Conservation (phyloP, 805 yeast species). For the Suhomyces prunicola region DNA sequence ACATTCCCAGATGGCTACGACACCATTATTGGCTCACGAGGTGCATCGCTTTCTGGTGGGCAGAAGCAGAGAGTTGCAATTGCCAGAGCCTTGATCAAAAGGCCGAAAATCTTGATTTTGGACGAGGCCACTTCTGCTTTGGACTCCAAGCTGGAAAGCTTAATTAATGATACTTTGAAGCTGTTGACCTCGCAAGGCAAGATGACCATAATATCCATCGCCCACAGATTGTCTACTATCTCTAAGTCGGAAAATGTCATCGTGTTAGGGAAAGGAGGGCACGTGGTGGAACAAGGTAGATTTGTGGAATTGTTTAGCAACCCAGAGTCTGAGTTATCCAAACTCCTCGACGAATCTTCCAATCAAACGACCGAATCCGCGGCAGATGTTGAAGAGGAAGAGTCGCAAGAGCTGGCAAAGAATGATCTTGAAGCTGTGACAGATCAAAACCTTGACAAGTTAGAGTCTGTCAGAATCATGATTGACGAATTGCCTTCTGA, state of each 20-base stretch:
- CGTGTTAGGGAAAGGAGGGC: constrained; percentile 41
- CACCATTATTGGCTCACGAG: constrained; percentile 54
- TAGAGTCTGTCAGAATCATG: constrained; percentile 25
- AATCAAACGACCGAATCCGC: constrained; percentile 7
- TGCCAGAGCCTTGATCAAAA: constrained; percentile 68
- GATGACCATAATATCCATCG: constrained; percentile 44
- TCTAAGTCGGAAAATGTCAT: constrained; percentile 43
- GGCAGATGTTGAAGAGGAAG: constrained; percentile 5
- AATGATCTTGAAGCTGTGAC: constrained; percentile 9
- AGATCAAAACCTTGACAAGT: constrained; percentile 23
- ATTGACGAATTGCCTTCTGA: constrained; percentile 38
- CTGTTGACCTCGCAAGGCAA: constrained; percentile 35
- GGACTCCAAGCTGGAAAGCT: constrained; percentile 49
- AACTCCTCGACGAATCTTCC: constrained; percentile 36
- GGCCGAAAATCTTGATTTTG: constrained; percentile 59
- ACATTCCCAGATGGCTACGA: constrained; percentile 60
- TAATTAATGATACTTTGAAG: constrained; percentile 41
- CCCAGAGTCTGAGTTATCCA: constrained; percentile 40
- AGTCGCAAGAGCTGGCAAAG: constrained; percentile 20
- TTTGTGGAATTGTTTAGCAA: constrained; percentile 40
- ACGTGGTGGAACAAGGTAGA: constrained; percentile 39
- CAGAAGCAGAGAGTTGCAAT: constrained; percentile 76
- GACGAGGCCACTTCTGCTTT: constrained; percentile 72
- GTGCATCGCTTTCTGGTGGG: constrained; percentile 66
- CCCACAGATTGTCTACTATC: constrained; percentile 44